phyloP scores from a whole-genome alignment of 306 rosid species.

The Medicago arabica region DNA sequence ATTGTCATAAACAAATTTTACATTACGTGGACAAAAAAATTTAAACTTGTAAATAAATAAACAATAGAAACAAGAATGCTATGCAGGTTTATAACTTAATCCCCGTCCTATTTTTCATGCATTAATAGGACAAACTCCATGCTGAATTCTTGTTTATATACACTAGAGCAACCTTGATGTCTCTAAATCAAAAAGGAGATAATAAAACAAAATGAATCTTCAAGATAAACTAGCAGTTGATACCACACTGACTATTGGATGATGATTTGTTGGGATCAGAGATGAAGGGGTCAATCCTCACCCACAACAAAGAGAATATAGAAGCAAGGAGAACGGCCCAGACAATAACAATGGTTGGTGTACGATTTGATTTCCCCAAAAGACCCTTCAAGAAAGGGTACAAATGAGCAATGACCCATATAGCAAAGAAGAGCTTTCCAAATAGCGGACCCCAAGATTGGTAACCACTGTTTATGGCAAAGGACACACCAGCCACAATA shows the following conservation, averaged over 20 bases:
- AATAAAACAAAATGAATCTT: slow-evolving; percentile 36
- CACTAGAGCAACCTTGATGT: slow-evolving; percentile 28
- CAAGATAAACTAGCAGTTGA: slow-evolving; percentile 62
- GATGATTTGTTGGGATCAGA: slow-evolving; percentile 50
- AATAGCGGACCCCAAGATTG: slow-evolving; percentile 96
- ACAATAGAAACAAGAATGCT: slow-evolving; percentile 38
- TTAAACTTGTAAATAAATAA: slow-evolving; percentile 5
- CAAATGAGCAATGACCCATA: slow-evolving; percentile 94
- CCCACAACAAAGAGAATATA: slow-evolving; percentile 91
- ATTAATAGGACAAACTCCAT: slow-evolving; percentile 35
- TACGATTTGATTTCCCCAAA: slow-evolving; percentile 84
- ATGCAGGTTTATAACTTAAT: slow-evolving; percentile 11
- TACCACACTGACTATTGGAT: slow-evolving; percentile 75
- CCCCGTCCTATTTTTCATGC: slow-evolving; percentile 7
- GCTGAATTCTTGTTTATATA: slow-evolving; percentile 58
- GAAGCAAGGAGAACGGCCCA: slow-evolving; percentile 95
- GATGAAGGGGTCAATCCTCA: slow-evolving; percentile 88
- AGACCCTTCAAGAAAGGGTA: slow-evolving; percentile 98
- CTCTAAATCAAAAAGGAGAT: slow-evolving; percentile 33
- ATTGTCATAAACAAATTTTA: slow-evolving; percentile 41
- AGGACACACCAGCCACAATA: slow-evolving; percentile 91
- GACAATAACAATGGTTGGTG: slow-evolving; percentile 89
- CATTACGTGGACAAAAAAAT: slow-evolving; percentile 36
- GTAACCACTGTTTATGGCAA: slow-evolving; percentile 88
- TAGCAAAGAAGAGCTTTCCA: slow-evolving; percentile 83